Conservation (phyloP, 2,329 filamentous ascomycete genomes). For the Aspergillus quadricinctus region DNA sequence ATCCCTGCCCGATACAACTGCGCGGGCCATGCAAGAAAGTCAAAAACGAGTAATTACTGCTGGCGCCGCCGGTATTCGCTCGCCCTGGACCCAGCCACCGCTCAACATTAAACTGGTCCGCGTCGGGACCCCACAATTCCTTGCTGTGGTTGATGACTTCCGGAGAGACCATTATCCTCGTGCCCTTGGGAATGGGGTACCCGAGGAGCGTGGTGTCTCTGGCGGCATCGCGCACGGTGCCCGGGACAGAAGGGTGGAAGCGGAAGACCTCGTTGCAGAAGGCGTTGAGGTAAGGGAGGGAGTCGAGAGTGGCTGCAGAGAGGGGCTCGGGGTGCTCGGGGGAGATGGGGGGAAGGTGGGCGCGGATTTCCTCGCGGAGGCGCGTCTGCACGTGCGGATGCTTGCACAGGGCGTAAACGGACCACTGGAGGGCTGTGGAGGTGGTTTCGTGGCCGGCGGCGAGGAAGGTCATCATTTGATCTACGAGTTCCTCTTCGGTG, state of each 20-base stretch:
- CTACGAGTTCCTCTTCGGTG: slow-evolving; percentile 72
- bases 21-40: slow-evolving; percentile 84
- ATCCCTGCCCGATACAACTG: slow-evolving; percentile 77
- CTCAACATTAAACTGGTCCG: slow-evolving; percentile 71
- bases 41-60: slow-evolving; percentile 70
- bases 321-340: slow-evolving; percentile 61
- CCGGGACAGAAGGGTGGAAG: slow-evolving; percentile 65
- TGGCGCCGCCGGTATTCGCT: slow-evolving; percentile 64
- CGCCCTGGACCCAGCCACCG: slow-evolving; percentile 58
- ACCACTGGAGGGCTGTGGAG: slow-evolving; percentile 70
- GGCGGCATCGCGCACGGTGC: slow-evolving; percentile 63
- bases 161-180: slow-evolving; percentile 60
- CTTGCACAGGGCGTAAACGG: slow-evolving; percentile 63
- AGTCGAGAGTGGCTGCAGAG: slow-evolving; percentile 58
- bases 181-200: slow-evolving; percentile 64
- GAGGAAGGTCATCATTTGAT: slow-evolving; percentile 88
- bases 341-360: slow-evolving; percentile 51
- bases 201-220: slow-evolving; percentile 64
- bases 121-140: slow-evolving; percentile 72
- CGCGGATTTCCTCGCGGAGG: slow-evolving; percentile 65
- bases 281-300: slow-evolving; percentile 73
- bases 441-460: slow-evolving; percentile 80
- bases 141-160: slow-evolving; percentile 66
- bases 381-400: slow-evolving; percentile 61
- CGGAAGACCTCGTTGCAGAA: slow-evolving; percentile 75